phyloP scores from a whole-genome alignment of 345 rosid species.

The Salix viminalis region DNA sequence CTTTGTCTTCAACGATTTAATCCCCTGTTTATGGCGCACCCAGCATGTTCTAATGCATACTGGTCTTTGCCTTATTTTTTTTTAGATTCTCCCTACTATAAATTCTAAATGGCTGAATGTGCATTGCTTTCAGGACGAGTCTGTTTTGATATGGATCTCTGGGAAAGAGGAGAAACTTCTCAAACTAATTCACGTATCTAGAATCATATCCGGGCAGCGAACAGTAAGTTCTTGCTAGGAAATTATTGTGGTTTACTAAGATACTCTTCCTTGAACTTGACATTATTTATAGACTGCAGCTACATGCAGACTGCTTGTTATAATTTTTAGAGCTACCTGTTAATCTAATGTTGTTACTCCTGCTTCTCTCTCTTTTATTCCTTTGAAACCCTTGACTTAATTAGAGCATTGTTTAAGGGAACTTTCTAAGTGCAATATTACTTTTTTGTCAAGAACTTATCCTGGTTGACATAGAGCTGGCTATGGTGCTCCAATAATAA shows the following conservation, averaged over 20 bases:
- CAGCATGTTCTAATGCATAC: background rate
- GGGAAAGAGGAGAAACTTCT: constrained; percentile 92
- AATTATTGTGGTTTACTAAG: background rate
- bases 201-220: constrained; percentile 93
- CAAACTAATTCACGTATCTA: constrained; percentile 78
- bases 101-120: constrained; percentile 14
- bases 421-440: background rate
- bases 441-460: background rate
- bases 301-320: background rate
- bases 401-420: background rate
- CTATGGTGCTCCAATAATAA: background rate
- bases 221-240: constrained; percentile 61
- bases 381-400: background rate
- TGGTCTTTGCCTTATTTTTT: background rate
- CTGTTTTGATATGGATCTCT: constrained; percentile 93
- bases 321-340: background rate
- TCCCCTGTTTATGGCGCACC: background rate
- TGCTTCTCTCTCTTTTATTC: background rate
- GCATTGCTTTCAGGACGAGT: constrained; percentile 71
- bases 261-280: background rate
- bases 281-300: background rate
- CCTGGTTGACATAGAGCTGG: background rate
- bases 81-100: background rate
- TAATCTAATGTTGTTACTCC: background rate
- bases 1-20: background rate